Evolutionary conservation across 306 rosid species (phyloP).

Genomic region (Cyamopsis tetragonoloba): DNA sequence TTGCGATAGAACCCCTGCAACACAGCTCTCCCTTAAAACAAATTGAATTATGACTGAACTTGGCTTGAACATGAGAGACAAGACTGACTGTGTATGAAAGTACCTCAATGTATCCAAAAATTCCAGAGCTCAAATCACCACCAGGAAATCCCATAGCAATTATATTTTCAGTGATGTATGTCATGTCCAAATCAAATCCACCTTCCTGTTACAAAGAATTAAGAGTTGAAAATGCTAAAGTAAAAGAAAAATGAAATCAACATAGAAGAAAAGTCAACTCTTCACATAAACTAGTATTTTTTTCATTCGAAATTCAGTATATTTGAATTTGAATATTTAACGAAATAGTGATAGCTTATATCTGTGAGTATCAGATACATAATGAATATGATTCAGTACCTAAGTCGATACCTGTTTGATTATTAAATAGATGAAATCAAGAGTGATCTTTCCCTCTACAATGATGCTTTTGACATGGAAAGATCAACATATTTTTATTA

Average conservation of each 20-base stretch:
- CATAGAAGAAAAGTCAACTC: background rate
- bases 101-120: conserved; percentile 91
- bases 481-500: conserved; percentile 2
- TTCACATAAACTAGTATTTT: background rate
- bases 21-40: conserved; percentile 30
- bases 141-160: conserved; percentile 96
- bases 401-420: background rate
- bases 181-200: conserved; percentile 87
- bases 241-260: conserved; percentile 4
- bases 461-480: background rate
- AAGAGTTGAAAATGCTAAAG: conserved; percentile 5
- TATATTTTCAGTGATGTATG: conserved; percentile 86
- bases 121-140: conserved; percentile 85
- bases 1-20: conserved; percentile 91
- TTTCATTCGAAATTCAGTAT: conserved; percentile 14
- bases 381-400: background rate
- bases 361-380: background rate
- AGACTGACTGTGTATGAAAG: background rate
- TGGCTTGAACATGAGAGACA: conserved; percentile 23
- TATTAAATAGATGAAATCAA: conserved; percentile 5
- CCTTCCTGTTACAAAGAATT: conserved; percentile 56
- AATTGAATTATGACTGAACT: conserved; percentile 24
- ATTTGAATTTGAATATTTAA: background rate
- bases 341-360: conserved; percentile 17
- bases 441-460: conserved; percentile 4